These are phyloP conservation scores for Agaricus subrufescens DNA, from an alignment of 768 basidiomycete species.

Conservation along the genomic window DNA sequence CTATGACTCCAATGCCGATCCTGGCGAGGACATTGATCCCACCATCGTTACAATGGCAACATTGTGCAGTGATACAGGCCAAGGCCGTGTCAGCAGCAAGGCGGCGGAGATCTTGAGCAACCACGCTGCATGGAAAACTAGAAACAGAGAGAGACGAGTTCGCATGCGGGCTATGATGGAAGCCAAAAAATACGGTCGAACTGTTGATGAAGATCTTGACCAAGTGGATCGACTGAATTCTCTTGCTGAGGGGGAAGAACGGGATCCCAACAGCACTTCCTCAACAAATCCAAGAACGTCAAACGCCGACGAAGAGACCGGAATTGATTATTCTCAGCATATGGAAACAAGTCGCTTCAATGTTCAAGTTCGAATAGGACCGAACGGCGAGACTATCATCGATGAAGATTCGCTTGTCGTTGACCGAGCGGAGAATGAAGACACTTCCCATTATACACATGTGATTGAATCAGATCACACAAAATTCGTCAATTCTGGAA, in stretches of 20 bases:
- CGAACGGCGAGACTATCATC: constrained; percentile 82
- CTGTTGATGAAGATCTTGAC: constrained; percentile 40
- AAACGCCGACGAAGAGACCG: constrained; percentile 39
- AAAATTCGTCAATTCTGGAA: constrained; percentile 81
- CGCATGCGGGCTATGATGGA: constrained; percentile 63
- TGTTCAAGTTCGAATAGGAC: constrained; percentile 83
- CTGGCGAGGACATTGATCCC: constrained; percentile 79
- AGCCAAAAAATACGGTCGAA: constrained; percentile 68
- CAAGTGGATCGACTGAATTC: constrained; percentile 13
- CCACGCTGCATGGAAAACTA: constrained; percentile 66
- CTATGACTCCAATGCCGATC: constrained; percentile 55
- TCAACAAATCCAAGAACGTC: constrained; percentile 7
- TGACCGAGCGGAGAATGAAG: constrained; percentile 67
- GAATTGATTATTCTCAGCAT: constrained; percentile 66
- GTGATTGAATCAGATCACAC: constrained; percentile 79
- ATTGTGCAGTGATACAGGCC: constrained; percentile 72
- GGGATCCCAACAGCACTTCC: background rate
- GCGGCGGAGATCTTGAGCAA: constrained; percentile 68
- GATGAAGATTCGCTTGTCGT: constrained; percentile 84
- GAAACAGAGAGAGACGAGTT: constrained; percentile 61
- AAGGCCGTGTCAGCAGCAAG: constrained; percentile 76
- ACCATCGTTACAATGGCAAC: constrained; percentile 79
- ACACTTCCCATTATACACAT: constrained; percentile 67
- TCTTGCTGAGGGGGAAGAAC: constrained; percentile 12
- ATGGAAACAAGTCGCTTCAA: constrained; percentile 69